Conservation (phyloP, 2,329 filamentous ascomycete species). For the Aureobasidium sp. region DNA sequence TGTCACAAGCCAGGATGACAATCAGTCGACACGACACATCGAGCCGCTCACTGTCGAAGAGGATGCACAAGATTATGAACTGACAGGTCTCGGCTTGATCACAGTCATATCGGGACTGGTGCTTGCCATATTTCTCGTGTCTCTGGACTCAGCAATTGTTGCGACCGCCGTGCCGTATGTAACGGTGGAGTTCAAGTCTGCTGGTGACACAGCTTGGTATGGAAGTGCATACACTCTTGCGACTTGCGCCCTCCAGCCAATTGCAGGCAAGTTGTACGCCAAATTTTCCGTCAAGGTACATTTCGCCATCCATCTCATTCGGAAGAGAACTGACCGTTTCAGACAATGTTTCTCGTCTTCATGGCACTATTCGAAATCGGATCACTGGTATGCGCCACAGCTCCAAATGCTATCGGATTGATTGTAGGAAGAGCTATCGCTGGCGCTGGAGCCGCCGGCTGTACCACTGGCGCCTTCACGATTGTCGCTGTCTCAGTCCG, state of each 20-base stretch:
- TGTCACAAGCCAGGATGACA: not conserved
- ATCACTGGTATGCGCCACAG: slow-evolving; percentile 46
- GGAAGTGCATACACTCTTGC: slow-evolving; percentile 39
- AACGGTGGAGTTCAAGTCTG: slow-evolving; percentile 35
- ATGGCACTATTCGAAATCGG: slow-evolving; percentile 49
- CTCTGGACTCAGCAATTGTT: slow-evolving; percentile 22
- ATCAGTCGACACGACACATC: not conserved
- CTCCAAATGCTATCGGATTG: slow-evolving; percentile 29
- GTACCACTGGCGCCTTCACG: slow-evolving; percentile 28
- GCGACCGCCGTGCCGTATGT: slow-evolving; percentile 34
- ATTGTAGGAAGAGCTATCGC: slow-evolving; percentile 38
- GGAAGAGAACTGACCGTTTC: not conserved
- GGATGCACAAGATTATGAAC: not conserved
- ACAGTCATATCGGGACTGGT: not conserved
- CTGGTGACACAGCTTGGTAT: slow-evolving; percentile 36
- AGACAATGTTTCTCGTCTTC: slow-evolving; percentile 27
- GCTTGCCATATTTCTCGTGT: slow-evolving; percentile 6
- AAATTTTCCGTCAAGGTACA: slow-evolving; percentile 31
- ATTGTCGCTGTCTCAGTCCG: slow-evolving; percentile 40
- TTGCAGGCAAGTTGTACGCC: slow-evolving; percentile 43
- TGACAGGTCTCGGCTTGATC: not conserved
- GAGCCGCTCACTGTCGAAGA: not conserved
- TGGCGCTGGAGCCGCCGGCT: slow-evolving; percentile 36
- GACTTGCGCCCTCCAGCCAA: slow-evolving; percentile 37
- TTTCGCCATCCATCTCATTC: not conserved